These are phyloP conservation scores for Setaria viridis DNA, from an alignment of 202 grass and related monocot genomes.

Conservation along the genomic window DNA sequence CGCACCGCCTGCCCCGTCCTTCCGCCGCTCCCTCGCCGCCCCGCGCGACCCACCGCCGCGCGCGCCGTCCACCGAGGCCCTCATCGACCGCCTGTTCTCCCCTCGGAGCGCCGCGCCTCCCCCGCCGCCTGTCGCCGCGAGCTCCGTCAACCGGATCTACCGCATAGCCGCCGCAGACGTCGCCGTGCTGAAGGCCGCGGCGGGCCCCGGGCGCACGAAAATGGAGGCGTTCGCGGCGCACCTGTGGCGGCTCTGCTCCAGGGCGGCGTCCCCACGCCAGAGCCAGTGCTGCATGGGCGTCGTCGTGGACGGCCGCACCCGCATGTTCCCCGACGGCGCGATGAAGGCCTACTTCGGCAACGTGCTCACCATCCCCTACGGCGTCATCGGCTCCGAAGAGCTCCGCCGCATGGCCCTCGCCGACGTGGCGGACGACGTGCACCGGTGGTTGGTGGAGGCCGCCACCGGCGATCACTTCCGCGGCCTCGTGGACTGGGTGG, in stretches of 20 bases:
- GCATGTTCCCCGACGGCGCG: conserved; percentile 33
- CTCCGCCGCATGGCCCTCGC: conserved; percentile 51
- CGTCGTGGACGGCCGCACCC: conserved; percentile 74
- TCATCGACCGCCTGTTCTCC: conserved; percentile 45
- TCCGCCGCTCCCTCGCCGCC: conserved; percentile 61
- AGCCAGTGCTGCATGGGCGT: conserved; percentile 74
- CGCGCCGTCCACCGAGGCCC: conserved; percentile 19
- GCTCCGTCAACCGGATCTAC: conserved; percentile 71
- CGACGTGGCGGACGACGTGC: conserved; percentile 71
- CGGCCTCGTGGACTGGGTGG: conserved; percentile 72
- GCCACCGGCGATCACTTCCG: conserved; percentile 67
- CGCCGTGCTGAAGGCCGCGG: conserved; percentile 43
- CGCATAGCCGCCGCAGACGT: conserved; percentile 59
- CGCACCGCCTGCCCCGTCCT: conserved; percentile 39
- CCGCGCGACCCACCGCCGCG: conserved; percentile 50
- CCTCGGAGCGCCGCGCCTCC: conserved; percentile 35
- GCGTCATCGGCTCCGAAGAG: conserved; percentile 34
- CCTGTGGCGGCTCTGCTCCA: conserved; percentile 70
- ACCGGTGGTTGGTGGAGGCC: conserved; percentile 62
- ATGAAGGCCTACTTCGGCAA: conserved; percentile 86
- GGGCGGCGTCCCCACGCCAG: conserved; percentile 32
- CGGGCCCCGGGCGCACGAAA: conserved; percentile 59
- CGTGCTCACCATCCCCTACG: conserved; percentile 73
- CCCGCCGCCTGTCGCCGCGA: neutral
- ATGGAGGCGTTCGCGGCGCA: conserved; percentile 81